Conservation (phyloP, 345 rosid genomes). For the Camelina neglecta region DNA sequence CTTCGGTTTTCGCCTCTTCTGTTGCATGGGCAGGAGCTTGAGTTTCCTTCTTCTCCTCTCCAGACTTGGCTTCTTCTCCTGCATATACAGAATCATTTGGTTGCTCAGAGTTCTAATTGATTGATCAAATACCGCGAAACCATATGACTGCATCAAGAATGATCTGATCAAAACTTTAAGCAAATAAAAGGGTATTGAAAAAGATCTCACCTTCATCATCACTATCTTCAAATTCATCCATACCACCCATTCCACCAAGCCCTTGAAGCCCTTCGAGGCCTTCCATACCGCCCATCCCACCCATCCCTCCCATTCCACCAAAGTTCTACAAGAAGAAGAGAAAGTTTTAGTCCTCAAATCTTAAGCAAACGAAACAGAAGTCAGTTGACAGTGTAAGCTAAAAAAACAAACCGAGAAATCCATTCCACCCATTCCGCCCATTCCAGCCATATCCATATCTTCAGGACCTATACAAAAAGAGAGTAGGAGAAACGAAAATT, state of each 20-base stretch:
- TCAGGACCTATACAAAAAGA: slow-evolving; percentile 50
- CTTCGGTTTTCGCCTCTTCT: slow-evolving; percentile 29
- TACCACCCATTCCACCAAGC: slow-evolving; percentile 34
- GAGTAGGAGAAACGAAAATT: slow-evolving; percentile 14
- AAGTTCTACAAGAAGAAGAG: slow-evolving; percentile 38
- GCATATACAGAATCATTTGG: slow-evolving; percentile 17
- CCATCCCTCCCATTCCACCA: slow-evolving; percentile 50
- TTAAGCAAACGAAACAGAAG: neutral
- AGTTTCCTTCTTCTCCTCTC: slow-evolving; percentile 35
- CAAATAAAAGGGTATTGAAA: neutral
- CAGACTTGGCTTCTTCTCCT: slow-evolving; percentile 42
- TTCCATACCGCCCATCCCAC: slow-evolving; percentile 48
- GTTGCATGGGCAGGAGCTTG: slow-evolving; percentile 23
- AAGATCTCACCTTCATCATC: slow-evolving; percentile 79
- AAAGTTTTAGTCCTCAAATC: slow-evolving; percentile 5
- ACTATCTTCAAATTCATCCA: slow-evolving; percentile 84
- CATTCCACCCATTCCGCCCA: slow-evolving; percentile 44
- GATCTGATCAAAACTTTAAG: neutral
- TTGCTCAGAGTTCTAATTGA: neutral
- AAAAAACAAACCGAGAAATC: slow-evolving; percentile 45
- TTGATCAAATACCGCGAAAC: neutral
- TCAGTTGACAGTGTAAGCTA: neutral
- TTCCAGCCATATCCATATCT: slow-evolving; percentile 49
- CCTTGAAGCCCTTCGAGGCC: slow-evolving; percentile 37
- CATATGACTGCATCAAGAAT: neutral